These are phyloP conservation scores for Tetratostichococcus sp. DNA, from an alignment of 139 green algal species.

Conservation along the genomic window DNA sequence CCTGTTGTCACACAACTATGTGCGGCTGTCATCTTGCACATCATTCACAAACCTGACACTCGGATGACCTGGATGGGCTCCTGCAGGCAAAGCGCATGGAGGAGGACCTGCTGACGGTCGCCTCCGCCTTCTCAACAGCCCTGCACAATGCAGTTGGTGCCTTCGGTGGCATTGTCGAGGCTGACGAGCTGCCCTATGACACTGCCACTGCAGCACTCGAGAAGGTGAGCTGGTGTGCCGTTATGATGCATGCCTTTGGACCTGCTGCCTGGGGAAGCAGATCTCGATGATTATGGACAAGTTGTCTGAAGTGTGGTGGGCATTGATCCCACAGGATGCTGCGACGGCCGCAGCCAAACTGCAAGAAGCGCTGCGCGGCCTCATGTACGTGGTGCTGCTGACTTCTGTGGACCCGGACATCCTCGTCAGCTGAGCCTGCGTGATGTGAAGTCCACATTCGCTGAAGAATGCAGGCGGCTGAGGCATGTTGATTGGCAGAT, in stretches of 20 bases:
- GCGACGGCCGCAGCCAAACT: not conserved
- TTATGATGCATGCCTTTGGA: too few relatives aligned
- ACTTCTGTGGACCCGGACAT: not conserved
- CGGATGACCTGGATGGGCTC: too few relatives aligned
- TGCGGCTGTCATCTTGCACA: too few relatives aligned
- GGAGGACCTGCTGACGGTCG: not conserved
- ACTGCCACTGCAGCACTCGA: not conserved
- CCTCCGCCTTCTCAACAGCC: not conserved
- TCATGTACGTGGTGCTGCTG: not conserved
- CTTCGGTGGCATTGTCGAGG: not conserved
- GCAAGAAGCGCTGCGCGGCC: not conserved
- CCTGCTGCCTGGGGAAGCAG: too few relatives aligned
- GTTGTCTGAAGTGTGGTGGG: too few relatives aligned
- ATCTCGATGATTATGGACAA: too few relatives aligned
- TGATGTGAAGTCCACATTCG: too few relatives aligned
- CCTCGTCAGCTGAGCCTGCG: not conserved
- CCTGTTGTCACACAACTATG: not conserved
- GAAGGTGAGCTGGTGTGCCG: too few relatives aligned
- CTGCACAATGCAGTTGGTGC: not conserved
- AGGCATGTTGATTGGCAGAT: too few relatives aligned
- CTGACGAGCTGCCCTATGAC: not conserved
- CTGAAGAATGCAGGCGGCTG: too few relatives aligned
- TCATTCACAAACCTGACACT: too few relatives aligned
- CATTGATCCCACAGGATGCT: not conserved
- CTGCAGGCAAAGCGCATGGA: not conserved